Conservation (phyloP, 441 rosid genomes). For the Jatropha multifida region DNA sequence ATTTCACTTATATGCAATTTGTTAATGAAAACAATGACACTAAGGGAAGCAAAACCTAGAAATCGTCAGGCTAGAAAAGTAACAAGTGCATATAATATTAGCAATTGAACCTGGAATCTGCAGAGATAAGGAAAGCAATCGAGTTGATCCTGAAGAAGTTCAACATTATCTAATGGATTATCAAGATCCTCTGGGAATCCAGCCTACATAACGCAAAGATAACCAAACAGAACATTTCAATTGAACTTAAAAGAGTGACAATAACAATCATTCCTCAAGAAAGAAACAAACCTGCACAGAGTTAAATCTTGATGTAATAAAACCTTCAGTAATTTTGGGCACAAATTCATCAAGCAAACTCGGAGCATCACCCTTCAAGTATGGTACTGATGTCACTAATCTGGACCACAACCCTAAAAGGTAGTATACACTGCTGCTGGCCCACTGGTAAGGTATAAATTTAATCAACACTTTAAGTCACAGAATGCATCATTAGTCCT, state of each 20-base stretch:
- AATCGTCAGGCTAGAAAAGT: constrained; percentile 15
- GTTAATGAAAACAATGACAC: not conserved
- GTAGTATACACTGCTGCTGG: constrained; percentile 98
- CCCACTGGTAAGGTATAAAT: constrained; percentile 63
- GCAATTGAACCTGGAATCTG: constrained; percentile 84
- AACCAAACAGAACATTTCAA: constrained; percentile 11
- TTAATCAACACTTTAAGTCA: constrained; percentile 13
- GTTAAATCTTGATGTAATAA: constrained; percentile 92
- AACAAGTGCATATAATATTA: constrained; percentile 7
- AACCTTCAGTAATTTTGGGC: constrained; percentile 95
- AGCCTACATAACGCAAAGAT: constrained; percentile 46
- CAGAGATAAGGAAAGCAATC: constrained; percentile 98
- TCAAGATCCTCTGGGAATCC: constrained; percentile 79
- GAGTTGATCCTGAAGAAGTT: constrained; percentile 97
- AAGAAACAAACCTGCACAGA: constrained; percentile 76
- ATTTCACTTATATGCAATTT: not conserved
- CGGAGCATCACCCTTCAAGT: constrained; percentile 97
- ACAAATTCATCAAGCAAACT: constrained; percentile 97
- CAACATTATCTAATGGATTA: constrained; percentile 96
- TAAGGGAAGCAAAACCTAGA: constrained; percentile 16
- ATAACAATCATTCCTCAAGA: not conserved
- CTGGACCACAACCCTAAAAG: constrained; percentile 98
- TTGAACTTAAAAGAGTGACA: not conserved
- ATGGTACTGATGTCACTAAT: constrained; percentile 90
- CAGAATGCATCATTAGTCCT: constrained; percentile 6